Conservation (phyloP, 495 filamentous ascomycete genomes). For the Margaritispora aquatica region DNA sequence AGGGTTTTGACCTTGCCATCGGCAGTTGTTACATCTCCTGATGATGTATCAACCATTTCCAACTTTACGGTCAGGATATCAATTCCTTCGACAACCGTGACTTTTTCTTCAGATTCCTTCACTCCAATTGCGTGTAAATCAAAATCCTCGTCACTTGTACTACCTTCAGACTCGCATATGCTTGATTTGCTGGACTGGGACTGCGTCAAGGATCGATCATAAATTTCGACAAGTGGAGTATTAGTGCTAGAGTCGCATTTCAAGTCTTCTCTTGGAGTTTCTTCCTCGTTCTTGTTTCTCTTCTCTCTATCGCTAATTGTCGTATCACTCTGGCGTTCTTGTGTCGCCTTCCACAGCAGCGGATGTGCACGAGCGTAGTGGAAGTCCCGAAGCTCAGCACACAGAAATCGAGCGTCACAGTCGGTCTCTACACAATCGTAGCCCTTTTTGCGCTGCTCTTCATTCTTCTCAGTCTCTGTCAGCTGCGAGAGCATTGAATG, state of each 20-base stretch:
- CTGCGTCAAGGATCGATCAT: not conserved
- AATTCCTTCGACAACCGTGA: not conserved
- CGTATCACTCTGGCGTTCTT: too few species aligned
- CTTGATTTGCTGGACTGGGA: not conserved
- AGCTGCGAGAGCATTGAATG: not conserved
- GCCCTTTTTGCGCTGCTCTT: not conserved
- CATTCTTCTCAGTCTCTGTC: not conserved
- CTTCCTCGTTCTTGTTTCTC: not conserved
- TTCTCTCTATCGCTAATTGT: not conserved
- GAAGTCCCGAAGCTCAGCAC: not conserved
- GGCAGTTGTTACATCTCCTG: not conserved
- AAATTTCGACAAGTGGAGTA: not conserved
- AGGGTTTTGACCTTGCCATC: not conserved
- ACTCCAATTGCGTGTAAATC: not conserved
- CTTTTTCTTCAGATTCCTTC: not conserved
- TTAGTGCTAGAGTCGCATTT: not conserved
- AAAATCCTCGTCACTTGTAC: not conserved
- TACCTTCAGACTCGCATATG: not conserved
- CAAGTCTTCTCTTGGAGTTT: not conserved
- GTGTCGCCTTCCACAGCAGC: not conserved
- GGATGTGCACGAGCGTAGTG: not conserved
- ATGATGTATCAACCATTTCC: not conserved
- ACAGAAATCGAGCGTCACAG: not conserved
- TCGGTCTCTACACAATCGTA: not conserved
- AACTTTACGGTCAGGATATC: not conserved